These are phyloP conservation scores for Mucor sp. DNA, from an alignment of 371 early-diverging fungal genomes.

Conservation along the genomic window DNA sequence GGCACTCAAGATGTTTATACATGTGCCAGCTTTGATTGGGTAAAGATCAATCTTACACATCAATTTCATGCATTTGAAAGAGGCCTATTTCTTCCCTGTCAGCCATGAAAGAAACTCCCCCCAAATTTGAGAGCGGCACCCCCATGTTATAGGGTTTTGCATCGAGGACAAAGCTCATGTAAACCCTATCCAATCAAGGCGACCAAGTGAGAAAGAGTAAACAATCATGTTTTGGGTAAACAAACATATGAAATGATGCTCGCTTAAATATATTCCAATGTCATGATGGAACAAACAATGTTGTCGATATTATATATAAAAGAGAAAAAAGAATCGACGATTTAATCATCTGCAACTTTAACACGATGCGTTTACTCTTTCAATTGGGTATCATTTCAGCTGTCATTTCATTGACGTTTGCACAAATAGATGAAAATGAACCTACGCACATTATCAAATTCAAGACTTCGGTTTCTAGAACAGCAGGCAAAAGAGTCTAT, in stretches of 20 bases:
- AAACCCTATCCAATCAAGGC: neutral
- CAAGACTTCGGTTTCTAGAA: constrained; percentile 10
- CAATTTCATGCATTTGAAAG: neutral
- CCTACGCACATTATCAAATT: constrained; percentile 31
- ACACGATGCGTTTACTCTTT: constrained; percentile 6
- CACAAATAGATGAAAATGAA: constrained; percentile 14
- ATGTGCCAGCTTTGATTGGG: neutral
- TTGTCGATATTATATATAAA: neutral
- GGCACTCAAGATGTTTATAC: neutral
- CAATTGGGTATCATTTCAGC: constrained; percentile 8
- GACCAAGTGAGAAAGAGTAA: neutral
- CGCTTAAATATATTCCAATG: neutral
- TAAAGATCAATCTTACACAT: neutral
- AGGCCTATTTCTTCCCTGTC: neutral
- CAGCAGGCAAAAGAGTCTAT: constrained; percentile 10
- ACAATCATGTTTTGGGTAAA: neutral
- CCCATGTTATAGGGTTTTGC: neutral
- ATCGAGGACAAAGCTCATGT: neutral
- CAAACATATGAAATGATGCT: neutral
- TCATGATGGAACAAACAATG: neutral
- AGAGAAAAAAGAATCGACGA: neutral
- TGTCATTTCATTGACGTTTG: constrained; percentile 3
- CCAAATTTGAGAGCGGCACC: neutral
- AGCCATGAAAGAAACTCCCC: neutral
- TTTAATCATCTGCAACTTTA: neutral